These are phyloP conservation scores for Neopestalotiopsis sp. DNA, from an alignment of 2,329 filamentous ascomycete genomes.

Conservation along the genomic window DNA sequence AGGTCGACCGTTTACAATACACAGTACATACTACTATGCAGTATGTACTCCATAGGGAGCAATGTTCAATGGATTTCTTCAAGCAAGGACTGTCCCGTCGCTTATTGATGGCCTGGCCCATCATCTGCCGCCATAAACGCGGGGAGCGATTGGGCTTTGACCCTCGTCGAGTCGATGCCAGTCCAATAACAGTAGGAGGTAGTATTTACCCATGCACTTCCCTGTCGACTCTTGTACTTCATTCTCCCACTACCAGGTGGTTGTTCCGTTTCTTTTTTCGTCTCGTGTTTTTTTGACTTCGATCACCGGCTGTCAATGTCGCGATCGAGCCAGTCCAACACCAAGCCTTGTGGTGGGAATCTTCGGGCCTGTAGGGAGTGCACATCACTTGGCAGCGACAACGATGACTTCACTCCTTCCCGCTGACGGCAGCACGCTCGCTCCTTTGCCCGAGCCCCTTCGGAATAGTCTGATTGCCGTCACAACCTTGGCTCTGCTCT, in stretches of 20 bases:
- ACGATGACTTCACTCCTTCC: conserved; percentile 8
- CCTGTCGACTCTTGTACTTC: neutral
- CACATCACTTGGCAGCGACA: neutral
- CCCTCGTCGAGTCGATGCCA: neutral
- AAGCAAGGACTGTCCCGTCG: conserved; percentile 6
- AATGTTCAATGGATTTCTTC: neutral
- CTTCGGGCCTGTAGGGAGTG: neutral
- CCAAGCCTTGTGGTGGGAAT: neutral
- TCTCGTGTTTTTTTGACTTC: neutral
- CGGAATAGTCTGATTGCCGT: conserved; percentile 13
- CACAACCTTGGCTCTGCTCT: conserved; percentile 10
- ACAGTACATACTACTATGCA: too few species aligned
- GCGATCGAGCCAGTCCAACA: neutral
- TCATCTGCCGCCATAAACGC: conserved; percentile 10
- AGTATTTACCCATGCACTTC: neutral
- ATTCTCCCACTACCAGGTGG: neutral
- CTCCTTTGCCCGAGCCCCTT: conserved; percentile 3
- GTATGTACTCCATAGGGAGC: too few species aligned
- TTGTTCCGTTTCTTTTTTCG: conserved; percentile 4
- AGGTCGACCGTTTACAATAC: neutral
- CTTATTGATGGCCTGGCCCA: neutral
- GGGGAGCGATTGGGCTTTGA: neutral
- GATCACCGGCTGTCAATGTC: neutral
- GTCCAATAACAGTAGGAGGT: neutral
- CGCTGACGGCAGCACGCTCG: conserved; percentile 10